Evolutionary conservation across 371 early-diverging fungal species (phyloP).

Genomic region (Zychaea mexicana): DNA sequence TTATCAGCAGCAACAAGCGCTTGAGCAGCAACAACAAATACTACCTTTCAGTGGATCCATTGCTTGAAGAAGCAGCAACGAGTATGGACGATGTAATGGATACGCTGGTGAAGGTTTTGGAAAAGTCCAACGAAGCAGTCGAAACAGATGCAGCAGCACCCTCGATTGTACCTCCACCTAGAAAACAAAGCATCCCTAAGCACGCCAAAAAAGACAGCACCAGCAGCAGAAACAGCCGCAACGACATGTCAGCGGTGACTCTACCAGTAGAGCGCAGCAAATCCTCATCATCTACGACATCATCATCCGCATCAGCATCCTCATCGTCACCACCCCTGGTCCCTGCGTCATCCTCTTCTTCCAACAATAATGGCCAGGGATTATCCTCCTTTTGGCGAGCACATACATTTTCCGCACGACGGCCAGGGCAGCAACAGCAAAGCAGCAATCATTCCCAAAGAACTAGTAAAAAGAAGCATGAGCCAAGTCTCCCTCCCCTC

Average conservation of each 20-base stretch:
- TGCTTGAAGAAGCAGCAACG: not conserved
- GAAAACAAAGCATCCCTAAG: conserved; percentile 5
- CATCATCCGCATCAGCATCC: not conserved
- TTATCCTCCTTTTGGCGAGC: conserved; percentile 12
- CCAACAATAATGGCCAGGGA: not conserved
- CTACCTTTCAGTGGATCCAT: not conserved
- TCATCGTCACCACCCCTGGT: not conserved
- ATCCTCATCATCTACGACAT: not conserved
- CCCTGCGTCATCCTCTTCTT: not conserved
- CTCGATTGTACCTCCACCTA: conserved; percentile 4
- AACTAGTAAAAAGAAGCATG: not conserved
- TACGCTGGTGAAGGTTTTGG: conserved; percentile 12
- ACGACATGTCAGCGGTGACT: not conserved
- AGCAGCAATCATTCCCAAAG: not conserved
- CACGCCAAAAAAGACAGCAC: not conserved
- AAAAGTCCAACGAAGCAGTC: not conserved
- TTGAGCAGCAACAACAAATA: not conserved
- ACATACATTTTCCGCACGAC: conserved; percentile 3
- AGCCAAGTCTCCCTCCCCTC: not conserved
- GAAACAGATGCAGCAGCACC: not conserved
- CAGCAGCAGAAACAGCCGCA: not conserved
- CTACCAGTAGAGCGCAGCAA: not conserved
- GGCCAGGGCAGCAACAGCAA: not conserved
- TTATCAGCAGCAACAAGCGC: not conserved
- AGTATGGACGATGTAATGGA: conserved; percentile 14